These are phyloP conservation scores for Phaeolepiota aurea DNA, from an alignment of 768 basidiomycete genomes.

Conservation along the genomic window DNA sequence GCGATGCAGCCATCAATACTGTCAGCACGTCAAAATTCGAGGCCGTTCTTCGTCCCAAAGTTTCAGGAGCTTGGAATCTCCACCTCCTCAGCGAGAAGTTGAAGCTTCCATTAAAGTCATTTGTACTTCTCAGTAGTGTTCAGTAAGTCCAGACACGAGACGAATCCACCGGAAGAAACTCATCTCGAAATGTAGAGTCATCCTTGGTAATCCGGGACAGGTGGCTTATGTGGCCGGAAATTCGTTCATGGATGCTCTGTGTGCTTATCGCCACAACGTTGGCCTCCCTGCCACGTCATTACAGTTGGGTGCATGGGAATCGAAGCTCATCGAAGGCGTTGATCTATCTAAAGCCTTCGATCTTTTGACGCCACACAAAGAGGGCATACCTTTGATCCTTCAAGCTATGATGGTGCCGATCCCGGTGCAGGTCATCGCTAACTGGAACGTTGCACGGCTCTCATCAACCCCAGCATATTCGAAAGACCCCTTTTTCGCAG, in stretches of 20 bases:
- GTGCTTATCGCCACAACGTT: constrained; percentile 7
- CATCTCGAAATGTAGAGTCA: no score
- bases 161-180: no score
- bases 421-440: constrained; percentile 14
- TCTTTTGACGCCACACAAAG: constrained; percentile 7
- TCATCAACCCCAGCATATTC: constrained; percentile 6
- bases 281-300: constrained; percentile 10
- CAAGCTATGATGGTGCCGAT: constrained; percentile 6
- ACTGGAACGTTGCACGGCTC: constrained; percentile 5
- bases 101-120: constrained; percentile 17
- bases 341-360: constrained; percentile 5
- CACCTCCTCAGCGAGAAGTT: constrained; percentile 18
- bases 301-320: constrained; percentile 15
- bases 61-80: constrained; percentile 22
- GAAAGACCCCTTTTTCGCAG: not conserved
- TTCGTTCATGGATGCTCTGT: constrained; percentile 11
- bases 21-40: constrained; percentile 14
- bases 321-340: constrained; percentile 9
- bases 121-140: constrained; percentile 21
- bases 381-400: constrained; percentile 16
- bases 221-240: constrained; percentile 13
- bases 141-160: constrained; percentile 21
- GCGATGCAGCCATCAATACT: constrained; percentile 15
- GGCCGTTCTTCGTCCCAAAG: constrained; percentile 17
- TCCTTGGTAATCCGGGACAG: constrained; percentile 15